A percentile compares a stretch with the other conserved stretches of the same genome.
Conservation (phyloP, 352 stramenopile species). For the Globisporangium emineosum region DNA sequence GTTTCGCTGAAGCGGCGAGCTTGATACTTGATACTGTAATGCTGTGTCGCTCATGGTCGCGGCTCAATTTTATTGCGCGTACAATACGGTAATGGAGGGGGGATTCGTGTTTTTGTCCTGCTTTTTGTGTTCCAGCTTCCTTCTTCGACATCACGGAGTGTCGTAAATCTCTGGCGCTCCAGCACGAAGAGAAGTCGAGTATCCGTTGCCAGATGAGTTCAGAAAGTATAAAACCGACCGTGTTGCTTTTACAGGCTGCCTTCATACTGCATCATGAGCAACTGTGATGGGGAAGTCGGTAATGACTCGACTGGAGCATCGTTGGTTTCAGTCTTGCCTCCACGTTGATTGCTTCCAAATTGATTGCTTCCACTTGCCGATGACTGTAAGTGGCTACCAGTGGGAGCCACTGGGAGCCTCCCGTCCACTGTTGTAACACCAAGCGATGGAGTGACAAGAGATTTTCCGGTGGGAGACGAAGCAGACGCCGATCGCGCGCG, state of each 20-base stretch:
- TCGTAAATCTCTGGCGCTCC: background rate
- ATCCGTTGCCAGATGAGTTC: background rate
- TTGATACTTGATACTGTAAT: background rate
- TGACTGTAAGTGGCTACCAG: no score
- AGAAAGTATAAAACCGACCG: background rate
- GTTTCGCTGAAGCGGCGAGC: background rate
- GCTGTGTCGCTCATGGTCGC: background rate
- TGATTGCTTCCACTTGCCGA: background rate
- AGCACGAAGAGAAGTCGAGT: background rate
- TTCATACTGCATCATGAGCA: constrained; percentile 21
- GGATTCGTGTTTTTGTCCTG: no score
- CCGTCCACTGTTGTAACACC: background rate
- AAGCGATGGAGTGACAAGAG: background rate
- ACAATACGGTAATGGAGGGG: background rate
- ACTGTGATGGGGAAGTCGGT: constrained; percentile 4
- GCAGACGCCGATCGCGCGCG: constrained; percentile 1
- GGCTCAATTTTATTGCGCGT: background rate
- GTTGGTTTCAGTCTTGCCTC: no score
- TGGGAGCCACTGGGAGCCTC: background rate
- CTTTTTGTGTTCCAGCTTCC: background rate
- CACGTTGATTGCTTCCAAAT: background rate
- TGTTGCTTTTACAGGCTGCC: constrained; percentile 10
- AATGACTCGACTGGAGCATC: background rate
- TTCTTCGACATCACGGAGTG: background rate
- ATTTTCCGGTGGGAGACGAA: background rate